Conservation (phyloP, 306 rosid species). For the Citrullus mucosospermus region DNA sequence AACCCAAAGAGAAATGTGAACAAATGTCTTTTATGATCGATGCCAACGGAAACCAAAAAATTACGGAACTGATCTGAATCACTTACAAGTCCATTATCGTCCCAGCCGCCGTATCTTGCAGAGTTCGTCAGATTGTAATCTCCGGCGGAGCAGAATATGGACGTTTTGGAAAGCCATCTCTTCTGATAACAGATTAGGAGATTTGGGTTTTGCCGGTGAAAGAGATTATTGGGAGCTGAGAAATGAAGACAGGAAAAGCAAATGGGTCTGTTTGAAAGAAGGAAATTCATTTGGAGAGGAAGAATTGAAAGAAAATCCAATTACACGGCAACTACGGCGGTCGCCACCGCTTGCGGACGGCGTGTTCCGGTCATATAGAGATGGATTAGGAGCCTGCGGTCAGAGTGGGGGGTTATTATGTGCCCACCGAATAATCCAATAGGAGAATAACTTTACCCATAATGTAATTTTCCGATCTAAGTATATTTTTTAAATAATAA, state of each 20-base stretch:
- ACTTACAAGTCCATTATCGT: constrained; percentile 26
- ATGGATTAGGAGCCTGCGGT: not conserved
- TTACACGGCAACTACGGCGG: not conserved
- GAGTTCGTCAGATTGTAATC: constrained; percentile 28
- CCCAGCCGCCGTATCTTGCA: constrained; percentile 73
- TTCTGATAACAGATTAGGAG: constrained; percentile 11
- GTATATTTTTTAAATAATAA: no score
- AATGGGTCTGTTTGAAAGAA: constrained; percentile 17
- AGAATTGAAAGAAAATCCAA: not conserved
- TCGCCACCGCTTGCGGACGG: constrained; percentile 2
- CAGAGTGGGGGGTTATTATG: not conserved
- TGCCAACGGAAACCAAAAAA: constrained; percentile 50
- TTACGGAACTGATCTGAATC: constrained; percentile 33
- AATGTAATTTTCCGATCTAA: no score
- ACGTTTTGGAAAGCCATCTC: constrained; percentile 21
- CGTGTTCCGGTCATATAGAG: not conserved
- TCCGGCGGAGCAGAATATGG: constrained; percentile 19
- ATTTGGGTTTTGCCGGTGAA: constrained; percentile 13
- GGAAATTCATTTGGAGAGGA: constrained; percentile 35
- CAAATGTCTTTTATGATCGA: constrained; percentile 47
- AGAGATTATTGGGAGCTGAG: constrained; percentile 13
- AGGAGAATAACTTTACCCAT: no score
- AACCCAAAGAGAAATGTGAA: constrained; percentile 55
- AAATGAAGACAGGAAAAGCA: constrained; percentile 14
- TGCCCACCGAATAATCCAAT: not conserved